Percentiles rank a stretch among this genome's conserved stretches.
Evolutionary conservation across 345 rosid species (phyloP).

Genomic region (Litchi chinensis): DNA sequence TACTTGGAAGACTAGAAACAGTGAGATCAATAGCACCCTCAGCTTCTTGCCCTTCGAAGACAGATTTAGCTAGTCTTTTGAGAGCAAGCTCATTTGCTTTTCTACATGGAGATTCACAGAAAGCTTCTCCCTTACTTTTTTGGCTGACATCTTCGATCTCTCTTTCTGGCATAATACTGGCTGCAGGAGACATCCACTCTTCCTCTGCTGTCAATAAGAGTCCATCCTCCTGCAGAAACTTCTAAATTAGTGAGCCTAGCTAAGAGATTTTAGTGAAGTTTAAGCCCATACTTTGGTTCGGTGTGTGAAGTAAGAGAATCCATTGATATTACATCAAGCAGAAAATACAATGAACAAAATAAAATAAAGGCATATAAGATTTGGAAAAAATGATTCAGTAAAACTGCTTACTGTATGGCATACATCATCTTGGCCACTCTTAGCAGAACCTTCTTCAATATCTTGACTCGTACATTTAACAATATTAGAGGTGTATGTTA

Average conservation of each 20-base stretch:
- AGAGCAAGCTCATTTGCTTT: conserved; percentile 37
- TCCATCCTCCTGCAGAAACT: conserved; percentile 43
- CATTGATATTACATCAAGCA: not conserved
- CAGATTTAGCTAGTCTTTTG: conserved; percentile 42
- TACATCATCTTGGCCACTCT: conserved; percentile 28
- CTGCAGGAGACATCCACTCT: conserved; percentile 36
- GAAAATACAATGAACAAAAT: not conserved
- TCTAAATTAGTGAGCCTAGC: not conserved
- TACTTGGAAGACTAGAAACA: conserved; percentile 17
- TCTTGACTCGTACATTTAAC: conserved; percentile 34
- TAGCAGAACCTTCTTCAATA: conserved; percentile 24
- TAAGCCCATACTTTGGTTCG: not conserved
- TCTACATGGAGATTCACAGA: conserved; percentile 17
- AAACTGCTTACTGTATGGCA: conserved; percentile 41
- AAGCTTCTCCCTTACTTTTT: conserved; percentile 14
- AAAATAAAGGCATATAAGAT: not conserved
- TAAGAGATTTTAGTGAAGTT: not conserved
- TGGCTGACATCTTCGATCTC: conserved; percentile 24
- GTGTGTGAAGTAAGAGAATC: not conserved
- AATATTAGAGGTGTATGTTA: conserved; percentile 36
- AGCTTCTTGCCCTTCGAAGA: conserved; percentile 30
- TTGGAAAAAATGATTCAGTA: not conserved
- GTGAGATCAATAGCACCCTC: conserved; percentile 21
- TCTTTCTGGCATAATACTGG: conserved; percentile 20
- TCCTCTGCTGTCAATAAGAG: conserved; percentile 30